Evolutionary conservation across 75 land plant genomes (phyloP), one percentile per base, ranked within the genome.

Genomic region (Ceratopteris richardii): DNA sequence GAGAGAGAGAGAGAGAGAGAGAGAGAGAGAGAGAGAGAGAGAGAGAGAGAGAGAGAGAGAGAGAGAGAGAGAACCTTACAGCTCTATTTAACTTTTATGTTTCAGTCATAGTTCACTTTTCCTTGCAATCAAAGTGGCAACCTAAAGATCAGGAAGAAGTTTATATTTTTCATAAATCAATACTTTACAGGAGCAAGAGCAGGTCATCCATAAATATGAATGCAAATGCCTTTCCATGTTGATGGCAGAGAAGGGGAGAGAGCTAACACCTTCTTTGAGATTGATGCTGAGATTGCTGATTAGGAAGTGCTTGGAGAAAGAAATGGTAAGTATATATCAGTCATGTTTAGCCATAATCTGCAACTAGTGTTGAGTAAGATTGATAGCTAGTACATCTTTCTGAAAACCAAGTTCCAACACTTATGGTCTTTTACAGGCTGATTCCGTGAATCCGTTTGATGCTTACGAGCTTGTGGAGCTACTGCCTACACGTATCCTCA

Each of bases 401-500:
- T n/a, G n/a, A n/a, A n/a, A n/a, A n/a, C n/a, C n/a, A n/a, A n/a
- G n/a, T n/a, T n/a, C n/a, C n/a, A n/a, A n/a, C n/a, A n/a, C n/a
- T n/a, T n/a, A n/a, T n/a, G n/a, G n/a, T n/a, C n/a, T 19, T 44
- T 50, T 63, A 47, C 56, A 93, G 98, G 71, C 71, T 26, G 61
- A 81, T 52, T 53, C 70, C 36, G 28, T 56, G 31, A 68, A 78
- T 26, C 60, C 70, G 0, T 62, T 23, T 25, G 85, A 93, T 58
- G 80, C 78, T 51, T 93, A 80, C 61, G 36, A 70, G 1, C 47
- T 83, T 55, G 78, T 86, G 63, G 77, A 76, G 62, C 80, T 69
- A 27, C 62, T 93, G 70, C 84, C 76, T n/a, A 73, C 80, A 28
- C 98, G 96, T 93, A 89, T 93, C 98, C 85, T 76, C n/a, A n/a